phyloP scores from a whole-genome alignment of 345 rosid genomes.

The Ceriops zippeliana region DNA sequence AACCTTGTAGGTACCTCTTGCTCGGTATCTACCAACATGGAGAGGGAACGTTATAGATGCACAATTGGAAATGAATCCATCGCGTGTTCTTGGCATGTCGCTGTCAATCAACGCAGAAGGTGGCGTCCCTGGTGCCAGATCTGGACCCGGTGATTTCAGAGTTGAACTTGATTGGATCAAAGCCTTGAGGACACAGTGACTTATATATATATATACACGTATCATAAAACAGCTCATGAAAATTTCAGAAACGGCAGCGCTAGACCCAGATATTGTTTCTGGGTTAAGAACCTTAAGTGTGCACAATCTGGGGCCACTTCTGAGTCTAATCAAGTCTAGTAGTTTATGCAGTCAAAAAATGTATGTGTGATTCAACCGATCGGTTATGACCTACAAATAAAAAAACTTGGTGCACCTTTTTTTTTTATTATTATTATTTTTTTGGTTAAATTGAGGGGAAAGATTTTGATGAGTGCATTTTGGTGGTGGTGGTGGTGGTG shows the following conservation, averaged over 20 bases:
- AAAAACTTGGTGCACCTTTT: not conserved
- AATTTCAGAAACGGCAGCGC: not conserved
- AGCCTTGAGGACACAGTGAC: constrained; percentile 41
- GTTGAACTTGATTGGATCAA: constrained; percentile 87
- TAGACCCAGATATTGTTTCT: not conserved
- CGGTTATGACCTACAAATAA: too few species aligned
- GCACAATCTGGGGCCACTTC: too few species aligned
- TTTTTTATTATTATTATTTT: not conserved
- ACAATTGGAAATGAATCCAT: constrained; percentile 7
- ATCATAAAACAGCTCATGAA: not conserved
- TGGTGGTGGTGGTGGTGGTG: too few species aligned
- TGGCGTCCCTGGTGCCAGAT: constrained; percentile 57
- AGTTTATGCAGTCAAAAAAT: too few species aligned
- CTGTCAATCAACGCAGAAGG: constrained; percentile 79
- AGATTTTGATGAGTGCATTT: not conserved
- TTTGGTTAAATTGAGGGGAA: not conserved
- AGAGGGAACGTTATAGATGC: constrained; percentile 3
- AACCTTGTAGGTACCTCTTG: not conserved
- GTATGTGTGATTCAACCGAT: too few species aligned
- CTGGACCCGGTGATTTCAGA: constrained; percentile 77
- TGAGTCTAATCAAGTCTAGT: too few species aligned
- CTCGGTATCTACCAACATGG: constrained; percentile 8
- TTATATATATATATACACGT: too few species aligned
- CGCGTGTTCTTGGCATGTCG: constrained; percentile 81
- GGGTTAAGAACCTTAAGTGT: not conserved